Conservation (phyloP, 129 eudicot genomes). For the Flaveria ramosissima region DNA sequence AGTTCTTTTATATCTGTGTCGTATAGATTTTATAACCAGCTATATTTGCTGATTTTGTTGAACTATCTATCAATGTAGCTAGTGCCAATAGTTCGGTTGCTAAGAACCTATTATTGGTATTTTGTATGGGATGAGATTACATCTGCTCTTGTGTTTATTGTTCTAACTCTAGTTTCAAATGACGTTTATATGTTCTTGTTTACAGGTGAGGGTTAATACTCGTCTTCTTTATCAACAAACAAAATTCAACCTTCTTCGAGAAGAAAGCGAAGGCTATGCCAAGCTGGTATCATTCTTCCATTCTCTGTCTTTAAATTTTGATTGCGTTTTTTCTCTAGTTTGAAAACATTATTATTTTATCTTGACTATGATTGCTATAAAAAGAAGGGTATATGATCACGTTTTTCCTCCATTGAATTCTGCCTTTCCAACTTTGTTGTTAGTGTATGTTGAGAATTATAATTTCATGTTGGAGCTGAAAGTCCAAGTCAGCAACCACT, state of each 20-base stretch:
- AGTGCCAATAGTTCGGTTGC: slow-evolving; percentile 10
- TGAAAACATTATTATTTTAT: slow-evolving; percentile 1
- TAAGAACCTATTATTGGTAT: not conserved
- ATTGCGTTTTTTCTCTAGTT: not conserved
- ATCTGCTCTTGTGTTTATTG: slow-evolving; percentile 1
- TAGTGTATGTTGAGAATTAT: not conserved
- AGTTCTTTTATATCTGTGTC: not conserved
- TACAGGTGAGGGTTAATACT: slow-evolving; percentile 98
- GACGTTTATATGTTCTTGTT: slow-evolving; percentile 22
- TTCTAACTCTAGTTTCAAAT: slow-evolving; percentile 1
- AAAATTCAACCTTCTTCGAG: slow-evolving; percentile 94
- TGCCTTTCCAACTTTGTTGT: not conserved
- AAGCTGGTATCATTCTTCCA: slow-evolving; percentile 69
- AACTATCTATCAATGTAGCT: slow-evolving; percentile 4
- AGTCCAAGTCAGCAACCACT: not conserved
- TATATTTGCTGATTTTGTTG: slow-evolving; percentile 22
- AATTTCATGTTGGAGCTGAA: not conserved
- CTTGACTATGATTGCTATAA: slow-evolving; percentile 7
- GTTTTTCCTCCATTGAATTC: not conserved
- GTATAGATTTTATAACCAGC: slow-evolving; percentile 15
- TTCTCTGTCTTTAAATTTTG: slow-evolving; percentile 12
- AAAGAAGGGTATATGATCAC: not conserved
- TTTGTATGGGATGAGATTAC: not conserved
- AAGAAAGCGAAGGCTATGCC: slow-evolving; percentile 99
- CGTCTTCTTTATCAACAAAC: slow-evolving; percentile 99